Percentiles rank a stretch among this genome's conserved stretches.
These are phyloP conservation scores for Phlegmacium glaucopus DNA, from an alignment of 768 basidiomycete genomes.

Conservation along the genomic window DNA sequence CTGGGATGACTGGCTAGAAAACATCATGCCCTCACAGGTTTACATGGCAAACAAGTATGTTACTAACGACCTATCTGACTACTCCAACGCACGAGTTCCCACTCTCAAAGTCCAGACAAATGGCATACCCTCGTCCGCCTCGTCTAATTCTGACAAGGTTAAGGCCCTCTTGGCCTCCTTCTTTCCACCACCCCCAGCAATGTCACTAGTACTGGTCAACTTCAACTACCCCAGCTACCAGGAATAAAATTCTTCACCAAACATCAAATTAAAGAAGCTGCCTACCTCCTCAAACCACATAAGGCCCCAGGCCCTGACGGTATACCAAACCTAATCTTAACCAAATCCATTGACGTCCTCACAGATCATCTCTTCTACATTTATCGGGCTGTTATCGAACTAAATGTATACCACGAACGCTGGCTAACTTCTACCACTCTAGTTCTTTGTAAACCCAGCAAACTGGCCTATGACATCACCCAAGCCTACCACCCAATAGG, in stretches of 20 bases:
- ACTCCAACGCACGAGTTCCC: no score
- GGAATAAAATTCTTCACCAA: background rate
- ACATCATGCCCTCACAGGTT: background rate
- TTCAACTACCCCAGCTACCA: background rate
- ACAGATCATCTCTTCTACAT: conserved; percentile 14
- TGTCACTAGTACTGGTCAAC: background rate
- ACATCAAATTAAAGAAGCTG: no score
- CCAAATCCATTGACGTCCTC: conserved; percentile 6
- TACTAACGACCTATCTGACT: no score
- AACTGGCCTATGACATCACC: conserved; percentile 23
- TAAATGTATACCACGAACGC: conserved; percentile 21
- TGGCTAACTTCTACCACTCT: conserved; percentile 26
- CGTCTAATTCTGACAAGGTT: background rate
- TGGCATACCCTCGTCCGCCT: background rate
- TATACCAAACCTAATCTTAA: conserved; percentile 21
- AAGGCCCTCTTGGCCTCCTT: background rate
- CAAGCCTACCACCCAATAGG: conserved; percentile 19
- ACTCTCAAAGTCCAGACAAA: background rate
- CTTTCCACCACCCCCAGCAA: background rate
- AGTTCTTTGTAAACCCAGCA: conserved; percentile 34
- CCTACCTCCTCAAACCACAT: conserved; percentile 17
- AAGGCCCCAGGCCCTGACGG: conserved; percentile 24
- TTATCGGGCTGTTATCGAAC: conserved; percentile 24
- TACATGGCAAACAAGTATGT: background rate
- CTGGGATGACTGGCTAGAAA: background rate